Conservation (phyloP, 164 flowering plant genomes). For the Stephania japonica region DNA sequence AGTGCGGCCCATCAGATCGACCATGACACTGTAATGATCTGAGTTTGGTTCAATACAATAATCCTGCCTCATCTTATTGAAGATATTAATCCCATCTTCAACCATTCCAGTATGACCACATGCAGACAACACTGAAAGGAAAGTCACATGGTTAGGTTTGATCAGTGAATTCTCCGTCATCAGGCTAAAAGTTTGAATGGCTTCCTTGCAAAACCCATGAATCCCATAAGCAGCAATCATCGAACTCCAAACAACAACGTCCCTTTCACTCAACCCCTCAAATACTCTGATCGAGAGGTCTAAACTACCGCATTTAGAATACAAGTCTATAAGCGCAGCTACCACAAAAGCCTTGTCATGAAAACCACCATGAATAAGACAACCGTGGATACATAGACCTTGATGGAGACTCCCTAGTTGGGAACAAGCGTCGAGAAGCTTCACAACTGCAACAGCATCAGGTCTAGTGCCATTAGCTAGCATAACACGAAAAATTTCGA, state of each 20-base stretch:
- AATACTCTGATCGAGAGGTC: constrained; percentile 36
- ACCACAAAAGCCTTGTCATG: constrained; percentile 30
- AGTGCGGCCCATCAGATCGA: constrained; percentile 53
- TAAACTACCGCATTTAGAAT: constrained; percentile 54
- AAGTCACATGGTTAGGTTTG: constrained; percentile 46
- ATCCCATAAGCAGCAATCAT: constrained; percentile 50
- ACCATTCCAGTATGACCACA: constrained; percentile 56
- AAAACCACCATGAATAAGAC: constrained; percentile 35
- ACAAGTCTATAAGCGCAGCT: constrained; percentile 51
- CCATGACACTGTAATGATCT: constrained; percentile 47
- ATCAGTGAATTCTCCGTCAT: constrained; percentile 28
- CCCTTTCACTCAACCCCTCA: constrained; percentile 22
- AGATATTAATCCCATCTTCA: constrained; percentile 38
- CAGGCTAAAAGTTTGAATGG: constrained; percentile 29
- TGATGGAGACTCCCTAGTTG: constrained; percentile 43
- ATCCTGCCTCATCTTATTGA: constrained; percentile 34
- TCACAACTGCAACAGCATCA: constrained; percentile 50
- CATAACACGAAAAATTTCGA: constrained; percentile 42
- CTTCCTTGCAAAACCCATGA: constrained; percentile 45
- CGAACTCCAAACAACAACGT: constrained; percentile 51
- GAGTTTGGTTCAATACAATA: constrained; percentile 26
- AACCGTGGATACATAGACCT: constrained; percentile 50
- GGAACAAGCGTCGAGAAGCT: constrained; percentile 43
- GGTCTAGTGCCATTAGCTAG: constrained; percentile 29
- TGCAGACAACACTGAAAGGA: constrained; percentile 48